Evolutionary conservation across 78 protist genomes (phyloP).

Genomic region (Ministeria vibrans): DNA sequence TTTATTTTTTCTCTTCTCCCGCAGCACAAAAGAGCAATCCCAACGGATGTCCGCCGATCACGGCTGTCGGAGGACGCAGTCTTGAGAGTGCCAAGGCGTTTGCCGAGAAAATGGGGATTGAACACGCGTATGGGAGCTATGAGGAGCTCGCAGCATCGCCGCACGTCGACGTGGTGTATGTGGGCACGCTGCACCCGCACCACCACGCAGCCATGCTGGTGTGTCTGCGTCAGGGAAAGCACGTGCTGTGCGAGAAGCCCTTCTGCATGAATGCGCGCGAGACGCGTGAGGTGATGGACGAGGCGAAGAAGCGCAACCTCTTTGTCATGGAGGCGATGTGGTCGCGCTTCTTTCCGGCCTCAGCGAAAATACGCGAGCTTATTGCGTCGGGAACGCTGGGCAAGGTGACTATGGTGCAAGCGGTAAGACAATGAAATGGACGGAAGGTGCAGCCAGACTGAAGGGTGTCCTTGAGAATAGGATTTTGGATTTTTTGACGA

Average conservation of each 20-base stretch:
- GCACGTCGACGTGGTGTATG: slow-evolving; percentile 1
- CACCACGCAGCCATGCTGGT: background rate
- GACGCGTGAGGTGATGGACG: background rate
- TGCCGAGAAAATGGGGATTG: too few species aligned
- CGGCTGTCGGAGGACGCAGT: too few species aligned
- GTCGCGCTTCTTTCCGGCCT: background rate
- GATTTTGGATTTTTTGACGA: too few species aligned
- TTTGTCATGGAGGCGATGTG: background rate
- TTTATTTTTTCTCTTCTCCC: too few species aligned
- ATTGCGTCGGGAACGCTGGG: background rate
- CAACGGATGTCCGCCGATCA: too few species aligned
- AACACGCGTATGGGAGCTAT: background rate
- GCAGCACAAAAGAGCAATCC: too few species aligned
- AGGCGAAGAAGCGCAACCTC: background rate
- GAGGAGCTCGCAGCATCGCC: background rate
- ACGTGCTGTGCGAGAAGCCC: slow-evolving; percentile 10
- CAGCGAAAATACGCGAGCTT: background rate
- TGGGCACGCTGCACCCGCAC: background rate
- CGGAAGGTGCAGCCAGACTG: too few species aligned
- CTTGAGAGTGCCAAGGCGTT: too few species aligned
- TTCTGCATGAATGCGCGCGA: background rate
- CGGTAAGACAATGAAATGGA: too few species aligned
- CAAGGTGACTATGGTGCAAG: background rate
- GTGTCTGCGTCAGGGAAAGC: background rate
- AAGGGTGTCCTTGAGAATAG: too few species aligned